Conservation (phyloP, 495 filamentous ascomycete species). For the Annulohypoxylon maeteangense region DNA sequence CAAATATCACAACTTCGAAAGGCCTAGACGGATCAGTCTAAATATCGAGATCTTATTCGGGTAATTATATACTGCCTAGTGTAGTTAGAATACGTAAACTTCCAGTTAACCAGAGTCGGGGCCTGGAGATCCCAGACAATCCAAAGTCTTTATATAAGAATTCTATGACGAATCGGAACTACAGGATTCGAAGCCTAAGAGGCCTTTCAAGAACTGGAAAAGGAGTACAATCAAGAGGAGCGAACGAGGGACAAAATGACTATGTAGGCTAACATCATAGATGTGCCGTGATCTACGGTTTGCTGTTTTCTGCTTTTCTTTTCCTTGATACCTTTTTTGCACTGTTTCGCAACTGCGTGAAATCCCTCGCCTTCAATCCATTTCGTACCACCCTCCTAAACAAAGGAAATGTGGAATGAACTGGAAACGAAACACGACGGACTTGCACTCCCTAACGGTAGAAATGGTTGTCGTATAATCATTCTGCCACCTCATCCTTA, state of each 20-base stretch:
- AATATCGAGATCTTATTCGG: not conserved
- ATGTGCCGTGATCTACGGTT: slow-evolving; percentile 28
- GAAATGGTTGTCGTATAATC: slow-evolving; percentile 14
- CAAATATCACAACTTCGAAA: too few relatives aligned
- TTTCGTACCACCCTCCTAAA: slow-evolving; percentile 30
- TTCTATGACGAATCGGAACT: slow-evolving; percentile 21
- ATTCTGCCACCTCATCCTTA: slow-evolving; percentile 43
- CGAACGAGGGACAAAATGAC: slow-evolving; percentile 24
- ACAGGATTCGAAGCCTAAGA: slow-evolving; percentile 17
- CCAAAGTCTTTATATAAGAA: slow-evolving; percentile 7
- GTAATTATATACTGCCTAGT: not conserved
- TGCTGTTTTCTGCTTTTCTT: slow-evolving; percentile 22
- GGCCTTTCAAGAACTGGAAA: not conserved
- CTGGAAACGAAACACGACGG: slow-evolving; percentile 32
- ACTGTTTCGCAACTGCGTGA: slow-evolving; percentile 8
- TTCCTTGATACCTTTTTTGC: not conserved
- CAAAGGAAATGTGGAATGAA: slow-evolving; percentile 38
- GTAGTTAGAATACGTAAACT: slow-evolving; percentile 17
- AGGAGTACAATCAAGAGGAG: not conserved
- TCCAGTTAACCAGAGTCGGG: not conserved
- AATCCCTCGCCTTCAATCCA: slow-evolving; percentile 20
- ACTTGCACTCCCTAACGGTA: slow-evolving; percentile 9
- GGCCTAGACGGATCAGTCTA: too few relatives aligned
- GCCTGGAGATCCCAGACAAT: slow-evolving; percentile 11
- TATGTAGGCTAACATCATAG: slow-evolving; percentile 1